Conservation (phyloP, 164 flowering plant species). For the Chimonanthus salicifolius region DNA sequence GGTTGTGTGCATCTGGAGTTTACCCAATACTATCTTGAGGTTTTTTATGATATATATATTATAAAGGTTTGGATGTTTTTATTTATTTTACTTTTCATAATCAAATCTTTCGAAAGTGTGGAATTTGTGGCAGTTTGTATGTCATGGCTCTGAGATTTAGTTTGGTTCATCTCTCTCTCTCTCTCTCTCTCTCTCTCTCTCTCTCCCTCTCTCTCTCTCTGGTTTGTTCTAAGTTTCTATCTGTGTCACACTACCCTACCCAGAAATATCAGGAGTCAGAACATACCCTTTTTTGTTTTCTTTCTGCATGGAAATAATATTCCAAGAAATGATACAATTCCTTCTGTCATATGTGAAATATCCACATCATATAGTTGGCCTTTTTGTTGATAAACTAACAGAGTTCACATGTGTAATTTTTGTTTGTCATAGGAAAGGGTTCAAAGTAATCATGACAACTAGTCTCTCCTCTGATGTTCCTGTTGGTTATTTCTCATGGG, state of each 20-base stretch:
- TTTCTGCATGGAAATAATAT: neutral
- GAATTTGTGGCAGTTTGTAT: too few relatives aligned
- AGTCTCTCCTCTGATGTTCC: constrained; percentile 99
- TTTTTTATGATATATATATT: too few relatives aligned
- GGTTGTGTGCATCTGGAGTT: too few relatives aligned
- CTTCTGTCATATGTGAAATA: neutral
- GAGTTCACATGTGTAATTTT: neutral
- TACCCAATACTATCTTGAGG: too few relatives aligned
- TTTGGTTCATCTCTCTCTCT: too few relatives aligned
- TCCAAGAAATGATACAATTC: neutral
- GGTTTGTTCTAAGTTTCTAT: too few relatives aligned
- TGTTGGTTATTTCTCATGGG: constrained; percentile 99
- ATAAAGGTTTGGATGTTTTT: too few relatives aligned
- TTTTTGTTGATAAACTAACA: neutral
- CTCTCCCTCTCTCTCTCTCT: too few relatives aligned
- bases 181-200: too few relatives aligned
- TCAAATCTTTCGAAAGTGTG: too few relatives aligned
- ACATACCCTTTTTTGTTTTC: neutral
- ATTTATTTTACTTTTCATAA: too few relatives aligned
- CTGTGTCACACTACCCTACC: neutral
- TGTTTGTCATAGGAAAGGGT: constrained; percentile 59
- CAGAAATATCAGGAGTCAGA: neutral
- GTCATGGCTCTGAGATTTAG: too few relatives aligned
- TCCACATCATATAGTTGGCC: neutral
- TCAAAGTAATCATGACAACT: constrained; percentile 77